Conservation (phyloP, 176 grass and related monocot genomes). For the Bromus sterilis region DNA sequence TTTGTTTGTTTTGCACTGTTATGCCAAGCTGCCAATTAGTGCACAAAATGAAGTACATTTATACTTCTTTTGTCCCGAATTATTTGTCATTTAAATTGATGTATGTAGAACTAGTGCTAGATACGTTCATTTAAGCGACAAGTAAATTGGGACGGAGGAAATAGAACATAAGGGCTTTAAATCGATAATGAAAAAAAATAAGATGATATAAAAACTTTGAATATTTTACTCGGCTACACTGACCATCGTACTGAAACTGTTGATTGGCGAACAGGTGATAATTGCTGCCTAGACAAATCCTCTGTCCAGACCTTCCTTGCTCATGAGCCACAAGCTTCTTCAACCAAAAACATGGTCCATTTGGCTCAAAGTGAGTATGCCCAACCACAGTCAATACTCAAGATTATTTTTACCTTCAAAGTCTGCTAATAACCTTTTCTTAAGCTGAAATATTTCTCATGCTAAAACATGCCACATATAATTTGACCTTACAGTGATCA, state of each 20-base stretch:
- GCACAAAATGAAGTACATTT: not conserved
- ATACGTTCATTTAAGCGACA: no score
- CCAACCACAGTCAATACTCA: not conserved
- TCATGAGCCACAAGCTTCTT: slow-evolving; percentile 50
- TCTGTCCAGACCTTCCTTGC: slow-evolving; percentile 31
- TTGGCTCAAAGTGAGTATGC: slow-evolving; percentile 44
- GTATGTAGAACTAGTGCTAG: no score
- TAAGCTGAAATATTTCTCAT: not conserved
- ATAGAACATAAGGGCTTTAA: no score
- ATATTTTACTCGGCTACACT: no score
- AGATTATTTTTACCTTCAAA: not conserved
- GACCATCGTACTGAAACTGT: not conserved
- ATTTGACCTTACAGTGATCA: slow-evolving; percentile 21
- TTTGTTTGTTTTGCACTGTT: not conserved
- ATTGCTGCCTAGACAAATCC: slow-evolving; percentile 57
- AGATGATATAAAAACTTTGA: no score
- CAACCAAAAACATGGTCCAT: slow-evolving; percentile 54
- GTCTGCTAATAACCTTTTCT: no score
- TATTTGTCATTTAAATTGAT: no score
- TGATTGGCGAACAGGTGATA: slow-evolving; percentile 23
- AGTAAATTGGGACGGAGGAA: no score
- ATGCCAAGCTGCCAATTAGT: not conserved
- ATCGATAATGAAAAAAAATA: no score
- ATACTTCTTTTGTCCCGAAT: no score
- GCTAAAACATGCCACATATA: not conserved